These are phyloP conservation scores for Podaxis rugospora DNA, from an alignment of 768 basidiomycete species.

Conservation along the genomic window DNA sequence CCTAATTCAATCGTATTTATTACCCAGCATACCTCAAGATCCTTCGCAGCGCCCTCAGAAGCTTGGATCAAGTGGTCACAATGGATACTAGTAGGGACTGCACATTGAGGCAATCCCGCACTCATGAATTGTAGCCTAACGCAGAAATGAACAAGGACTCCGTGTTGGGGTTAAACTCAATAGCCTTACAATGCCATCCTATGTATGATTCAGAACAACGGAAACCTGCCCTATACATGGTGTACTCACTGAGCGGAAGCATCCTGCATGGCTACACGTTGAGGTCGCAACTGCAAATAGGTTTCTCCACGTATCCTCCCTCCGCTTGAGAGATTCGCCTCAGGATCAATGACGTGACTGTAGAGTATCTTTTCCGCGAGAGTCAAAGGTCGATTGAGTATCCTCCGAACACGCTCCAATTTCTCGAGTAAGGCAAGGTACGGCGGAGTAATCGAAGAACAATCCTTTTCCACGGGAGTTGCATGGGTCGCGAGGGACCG, in stretches of 20 bases:
- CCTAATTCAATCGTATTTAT: neutral
- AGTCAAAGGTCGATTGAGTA: constrained; percentile 79
- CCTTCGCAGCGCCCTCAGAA: constrained; percentile 77
- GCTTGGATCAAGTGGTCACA: constrained; percentile 99
- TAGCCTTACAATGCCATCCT: constrained; percentile 78
- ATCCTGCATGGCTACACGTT: constrained; percentile 98
- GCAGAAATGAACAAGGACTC: neutral
- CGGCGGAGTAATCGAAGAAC: constrained; percentile 75
- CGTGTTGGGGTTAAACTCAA: neutral
- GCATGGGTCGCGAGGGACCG: constrained; percentile 36
- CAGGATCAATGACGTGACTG: constrained; percentile 82
- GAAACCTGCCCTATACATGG: constrained; percentile 8
- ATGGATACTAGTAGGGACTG: constrained; percentile 90
- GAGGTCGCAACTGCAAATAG: constrained; percentile 87
- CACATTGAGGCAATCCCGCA: constrained; percentile 77
- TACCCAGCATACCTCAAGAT: constrained; percentile 59
- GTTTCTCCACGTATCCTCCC: constrained; percentile 77
- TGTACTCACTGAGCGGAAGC: constrained; percentile 77
- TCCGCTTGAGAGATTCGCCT: constrained; percentile 58
- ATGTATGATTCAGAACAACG: constrained; percentile 10
- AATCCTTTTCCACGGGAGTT: constrained; percentile 35
- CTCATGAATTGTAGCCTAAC: constrained; percentile 95
- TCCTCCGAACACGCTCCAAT: constrained; percentile 60
- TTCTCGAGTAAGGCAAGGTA: constrained; percentile 70
- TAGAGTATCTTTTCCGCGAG: constrained; percentile 98